Percentiles rank a stretch among this genome's conserved stretches.
Conservation (phyloP, 73 alveolate genomes). For the Blepharisma stoltei region DNA sequence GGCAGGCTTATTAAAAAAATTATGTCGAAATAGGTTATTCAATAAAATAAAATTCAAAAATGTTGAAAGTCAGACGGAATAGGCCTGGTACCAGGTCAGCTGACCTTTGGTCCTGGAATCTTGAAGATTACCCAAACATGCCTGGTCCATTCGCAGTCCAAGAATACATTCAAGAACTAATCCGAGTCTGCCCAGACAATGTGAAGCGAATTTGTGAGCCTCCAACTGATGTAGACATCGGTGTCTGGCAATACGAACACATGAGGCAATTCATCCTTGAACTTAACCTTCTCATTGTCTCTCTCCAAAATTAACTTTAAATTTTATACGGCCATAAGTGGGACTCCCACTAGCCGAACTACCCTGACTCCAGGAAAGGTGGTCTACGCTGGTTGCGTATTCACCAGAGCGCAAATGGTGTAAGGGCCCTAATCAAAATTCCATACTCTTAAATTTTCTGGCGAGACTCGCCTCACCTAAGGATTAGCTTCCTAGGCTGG, state of each 20-base stretch:
- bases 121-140: conserved; percentile 91
- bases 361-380: too few species aligned
- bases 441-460: too few species aligned
- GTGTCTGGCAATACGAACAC: conserved; percentile 97
- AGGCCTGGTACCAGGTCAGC: conserved; percentile 95
- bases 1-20: too few species aligned
- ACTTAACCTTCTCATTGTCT: conserved; percentile 87
- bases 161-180: conserved; percentile 94
- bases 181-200: conserved; percentile 85
- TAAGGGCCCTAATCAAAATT: too few species aligned
- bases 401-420: too few species aligned
- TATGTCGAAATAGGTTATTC: too few species aligned
- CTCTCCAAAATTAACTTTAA: too few species aligned
- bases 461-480: too few species aligned
- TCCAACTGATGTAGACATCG: conserved; percentile 91
- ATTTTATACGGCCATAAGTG: too few species aligned
- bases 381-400: too few species aligned
- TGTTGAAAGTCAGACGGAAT: conserved; percentile 74
- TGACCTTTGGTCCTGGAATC: conserved; percentile 95
- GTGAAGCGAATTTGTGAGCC: conserved; percentile 90
- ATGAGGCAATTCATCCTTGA: conserved; percentile 92
- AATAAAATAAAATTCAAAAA: neutral
- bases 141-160: conserved; percentile 96
- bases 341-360: too few species aligned
- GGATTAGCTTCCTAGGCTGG: too few species aligned